Evolutionary conservation across 2,329 filamentous ascomycete species (phyloP), one percentile per base, ranked within the genome.

Genomic region (Aureobasidium musti): DNA sequence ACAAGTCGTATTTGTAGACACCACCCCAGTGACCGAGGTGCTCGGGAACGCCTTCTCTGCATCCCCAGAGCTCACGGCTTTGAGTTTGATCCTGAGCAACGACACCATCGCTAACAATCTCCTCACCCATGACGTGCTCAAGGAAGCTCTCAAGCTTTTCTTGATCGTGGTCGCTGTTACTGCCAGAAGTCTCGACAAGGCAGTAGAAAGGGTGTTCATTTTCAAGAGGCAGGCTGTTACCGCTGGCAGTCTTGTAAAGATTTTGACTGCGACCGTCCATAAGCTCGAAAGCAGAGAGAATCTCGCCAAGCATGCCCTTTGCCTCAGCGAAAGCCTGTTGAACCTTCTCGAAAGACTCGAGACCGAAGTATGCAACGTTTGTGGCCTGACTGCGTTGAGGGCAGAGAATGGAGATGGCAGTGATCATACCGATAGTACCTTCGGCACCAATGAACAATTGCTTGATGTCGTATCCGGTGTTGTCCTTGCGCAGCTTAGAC

Each of bases 1-100:
- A 98, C 37, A 99, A 84, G 75, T 99, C 95, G 77, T 99, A 99
- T 81, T 99, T 99, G 85, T 99, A 99, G 10, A 95, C 93, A 52
- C 93, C 95, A 67, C 95, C 96, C 79, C 90, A 92, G 77, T 97
- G 92, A 69, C 91, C 91, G 30, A 96, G 82, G 53, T 89, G 88
- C 80, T 99, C 95, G 0, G 93, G 89, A 72, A 99, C 91, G 71
- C 92, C 92, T 82, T 99, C 95, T 70, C 95, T 88, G 87, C 93
- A 98, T 67, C 86, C 84, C 95, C 95, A 99, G 61, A 99, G 84
- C 3, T 89, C 84, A 74, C 87, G 87, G 71, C 91, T 85, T 79
- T 99, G 96, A 1, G 94, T 96, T 79, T 96, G 92, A 74, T 97
- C 91, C 79, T 98, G 90, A 1, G 95, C 95, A 45, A 98, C 82